These are phyloP conservation scores for Microthlaspi erraticum DNA, from an alignment of 345 rosid species.

Conservation along the genomic window DNA sequence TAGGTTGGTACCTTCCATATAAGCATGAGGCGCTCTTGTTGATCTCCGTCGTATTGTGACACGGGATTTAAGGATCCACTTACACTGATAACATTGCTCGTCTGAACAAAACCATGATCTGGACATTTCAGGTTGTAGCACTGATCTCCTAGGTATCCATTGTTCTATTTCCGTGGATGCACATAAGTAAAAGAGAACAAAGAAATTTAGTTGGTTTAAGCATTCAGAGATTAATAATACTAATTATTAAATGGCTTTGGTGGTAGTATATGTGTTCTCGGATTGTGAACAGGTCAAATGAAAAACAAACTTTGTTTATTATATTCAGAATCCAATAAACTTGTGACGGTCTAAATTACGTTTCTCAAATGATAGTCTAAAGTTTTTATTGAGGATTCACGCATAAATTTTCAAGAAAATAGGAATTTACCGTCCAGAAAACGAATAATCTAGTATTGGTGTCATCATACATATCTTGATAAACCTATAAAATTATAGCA, in stretches of 20 bases:
- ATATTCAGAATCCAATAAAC: no score
- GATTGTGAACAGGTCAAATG: no score
- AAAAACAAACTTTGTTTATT: no score
- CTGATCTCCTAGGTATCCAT: background rate
- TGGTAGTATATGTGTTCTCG: no score
- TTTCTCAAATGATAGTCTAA: no score
- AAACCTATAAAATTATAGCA: slow-evolving; percentile 48
- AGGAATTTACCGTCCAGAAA: slow-evolving; percentile 60
- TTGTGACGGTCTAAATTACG: no score
- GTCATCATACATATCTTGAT: slow-evolving; percentile 56
- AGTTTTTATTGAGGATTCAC: no score
- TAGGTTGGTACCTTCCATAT: background rate
- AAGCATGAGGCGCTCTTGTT: background rate
- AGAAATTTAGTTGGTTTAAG: background rate
- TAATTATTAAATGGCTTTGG: no score
- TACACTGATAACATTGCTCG: background rate
- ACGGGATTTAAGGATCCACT: background rate
- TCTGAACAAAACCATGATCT: slow-evolving; percentile 17
- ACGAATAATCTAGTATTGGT: slow-evolving; percentile 60
- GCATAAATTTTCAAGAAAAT: background rate
- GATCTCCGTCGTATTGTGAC: slow-evolving; percentile 4
- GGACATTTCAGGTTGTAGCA: background rate
- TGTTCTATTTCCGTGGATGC: background rate
- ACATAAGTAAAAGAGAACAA: background rate
- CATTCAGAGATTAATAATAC: no score